phyloP scores from a whole-genome alignment of 1,284 basidiomycete genomes.

The Meira nashicola region DNA sequence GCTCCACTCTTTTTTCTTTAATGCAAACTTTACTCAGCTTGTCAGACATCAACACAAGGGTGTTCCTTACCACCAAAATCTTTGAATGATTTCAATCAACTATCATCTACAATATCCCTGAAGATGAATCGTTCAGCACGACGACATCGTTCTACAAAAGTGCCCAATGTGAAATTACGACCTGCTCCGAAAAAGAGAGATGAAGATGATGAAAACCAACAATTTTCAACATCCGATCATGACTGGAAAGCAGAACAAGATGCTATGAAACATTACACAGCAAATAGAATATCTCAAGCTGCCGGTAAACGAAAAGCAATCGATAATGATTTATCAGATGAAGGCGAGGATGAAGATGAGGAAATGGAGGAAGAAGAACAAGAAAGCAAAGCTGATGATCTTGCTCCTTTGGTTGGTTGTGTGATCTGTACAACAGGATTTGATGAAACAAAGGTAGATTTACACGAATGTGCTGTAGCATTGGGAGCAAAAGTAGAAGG shows the following conservation, averaged over 20 bases:
- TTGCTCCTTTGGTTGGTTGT: constrained; percentile 10
- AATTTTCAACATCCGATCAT: too few relatives aligned
- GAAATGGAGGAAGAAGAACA: constrained; percentile 25
- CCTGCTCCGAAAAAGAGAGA: constrained; percentile 21
- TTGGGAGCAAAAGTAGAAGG: constrained; percentile 66
- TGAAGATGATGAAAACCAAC: background rate
- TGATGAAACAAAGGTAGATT: constrained; percentile 29
- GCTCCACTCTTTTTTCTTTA: too few relatives aligned
- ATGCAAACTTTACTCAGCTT: too few relatives aligned
- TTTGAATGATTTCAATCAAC: too few relatives aligned
- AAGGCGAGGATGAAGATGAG: constrained; percentile 22
- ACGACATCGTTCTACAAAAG: constrained; percentile 35
- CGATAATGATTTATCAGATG: constrained; percentile 9
- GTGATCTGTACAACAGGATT: constrained; percentile 15
- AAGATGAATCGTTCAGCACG: constrained; percentile 7
- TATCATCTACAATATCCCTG: too few relatives aligned
- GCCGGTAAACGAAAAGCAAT: background rate
- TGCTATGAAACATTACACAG: constrained; percentile 9
- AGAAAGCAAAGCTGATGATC: constrained; percentile 20
- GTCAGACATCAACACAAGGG: too few relatives aligned
- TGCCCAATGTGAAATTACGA: constrained; percentile 48
- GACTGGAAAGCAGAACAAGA: constrained; percentile 15
- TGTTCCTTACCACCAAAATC: too few relatives aligned
- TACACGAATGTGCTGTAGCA: constrained; percentile 69
- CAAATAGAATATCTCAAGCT: background rate